phyloP scores from a whole-genome alignment of 768 basidiomycete genomes.

The Boletus subparvulus region DNA sequence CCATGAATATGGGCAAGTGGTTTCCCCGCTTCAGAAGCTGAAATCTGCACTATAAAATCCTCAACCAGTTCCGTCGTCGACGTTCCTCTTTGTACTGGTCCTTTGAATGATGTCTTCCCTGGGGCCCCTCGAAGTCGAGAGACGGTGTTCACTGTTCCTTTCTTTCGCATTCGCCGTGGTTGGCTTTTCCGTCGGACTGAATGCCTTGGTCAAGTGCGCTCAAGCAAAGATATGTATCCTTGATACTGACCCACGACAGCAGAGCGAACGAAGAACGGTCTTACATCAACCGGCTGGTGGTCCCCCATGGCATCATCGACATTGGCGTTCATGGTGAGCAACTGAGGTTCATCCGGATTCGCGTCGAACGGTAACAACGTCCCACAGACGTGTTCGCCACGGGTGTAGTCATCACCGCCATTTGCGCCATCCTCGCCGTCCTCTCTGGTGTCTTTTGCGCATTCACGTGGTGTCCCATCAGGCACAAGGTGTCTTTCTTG shows the following conservation, averaged over 20 bases:
- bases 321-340: constrained; percentile 15
- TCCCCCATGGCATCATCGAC: constrained; percentile 6
- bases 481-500: constrained; percentile 12
- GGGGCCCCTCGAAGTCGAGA: constrained; percentile 2
- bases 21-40: background rate
- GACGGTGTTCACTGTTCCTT: constrained; percentile 28
- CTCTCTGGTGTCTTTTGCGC: constrained; percentile 31
- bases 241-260: background rate
- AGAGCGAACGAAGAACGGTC: constrained; percentile 17
- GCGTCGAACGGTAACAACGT: background rate
- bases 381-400: constrained; percentile 39
- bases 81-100: background rate
- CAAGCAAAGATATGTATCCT: background rate
- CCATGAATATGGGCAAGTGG: background rate
- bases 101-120: constrained; percentile 5
- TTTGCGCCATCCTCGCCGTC: constrained; percentile 35
- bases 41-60: constrained; percentile 4
- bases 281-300: constrained; percentile 8
- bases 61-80: background rate
- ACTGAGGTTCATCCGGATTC: background rate
- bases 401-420: constrained; percentile 38
- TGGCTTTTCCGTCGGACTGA: constrained; percentile 16
- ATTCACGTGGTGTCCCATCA: constrained; percentile 17
- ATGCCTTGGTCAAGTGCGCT: constrained; percentile 23
- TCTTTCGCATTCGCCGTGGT: constrained; percentile 33